phyloP scores from a whole-genome alignment of 257 asterid species.

The Henckelia pumila region DNA sequence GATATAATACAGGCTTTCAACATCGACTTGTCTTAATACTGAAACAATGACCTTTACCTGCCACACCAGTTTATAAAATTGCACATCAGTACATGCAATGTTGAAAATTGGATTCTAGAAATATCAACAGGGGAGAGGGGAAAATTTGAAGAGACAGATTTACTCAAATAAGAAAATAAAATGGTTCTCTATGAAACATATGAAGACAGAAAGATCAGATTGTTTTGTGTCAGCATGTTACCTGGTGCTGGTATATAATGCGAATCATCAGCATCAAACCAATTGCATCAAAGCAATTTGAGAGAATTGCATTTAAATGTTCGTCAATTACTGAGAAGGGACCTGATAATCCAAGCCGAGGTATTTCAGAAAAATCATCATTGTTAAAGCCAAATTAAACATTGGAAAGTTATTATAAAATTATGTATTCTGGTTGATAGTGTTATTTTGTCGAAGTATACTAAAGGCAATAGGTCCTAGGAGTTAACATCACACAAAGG shows the following conservation, averaged over 20 bases:
- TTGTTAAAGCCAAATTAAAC: neutral
- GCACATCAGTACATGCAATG: constrained; percentile 1
- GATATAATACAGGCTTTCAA: neutral
- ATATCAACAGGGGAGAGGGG: constrained; percentile 6
- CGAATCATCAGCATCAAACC: constrained; percentile 99
- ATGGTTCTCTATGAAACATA: constrained; percentile 15
- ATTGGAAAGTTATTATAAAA: constrained; percentile 11
- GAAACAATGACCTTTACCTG: constrained; percentile 7
- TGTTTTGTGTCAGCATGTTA: constrained; percentile 31
- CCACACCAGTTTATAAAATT: constrained; percentile 5
- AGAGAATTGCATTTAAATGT: constrained; percentile 76
- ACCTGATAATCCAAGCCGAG: constrained; percentile 51
- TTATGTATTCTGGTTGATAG: constrained; percentile 11
- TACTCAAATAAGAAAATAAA: constrained; percentile 8
- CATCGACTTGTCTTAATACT: neutral
- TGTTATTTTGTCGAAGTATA: neutral
- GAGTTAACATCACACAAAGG: neutral
- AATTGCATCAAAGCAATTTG: constrained; percentile 91
- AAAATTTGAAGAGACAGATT: constrained; percentile 6
- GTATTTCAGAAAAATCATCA: constrained; percentile 24
- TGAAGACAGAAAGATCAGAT: constrained; percentile 7
- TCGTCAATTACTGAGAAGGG: constrained; percentile 90
- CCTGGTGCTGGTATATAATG: constrained; percentile 97
- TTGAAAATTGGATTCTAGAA: constrained; percentile 14
- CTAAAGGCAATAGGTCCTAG: neutral